Conservation (phyloP, 352 stramenopile genomes). For the Pythium vanterpoolii region DNA sequence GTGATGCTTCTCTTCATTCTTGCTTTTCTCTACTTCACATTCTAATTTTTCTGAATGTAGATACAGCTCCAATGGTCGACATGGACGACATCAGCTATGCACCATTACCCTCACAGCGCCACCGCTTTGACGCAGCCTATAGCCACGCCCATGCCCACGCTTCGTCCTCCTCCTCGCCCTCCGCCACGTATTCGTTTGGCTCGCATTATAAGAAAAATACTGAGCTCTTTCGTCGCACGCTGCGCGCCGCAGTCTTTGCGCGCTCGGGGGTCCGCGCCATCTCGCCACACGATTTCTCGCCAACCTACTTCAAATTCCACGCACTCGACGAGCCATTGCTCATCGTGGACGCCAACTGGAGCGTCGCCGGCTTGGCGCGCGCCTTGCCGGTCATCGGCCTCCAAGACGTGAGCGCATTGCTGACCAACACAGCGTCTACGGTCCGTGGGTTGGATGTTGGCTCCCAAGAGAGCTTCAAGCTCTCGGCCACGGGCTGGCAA, state of each 20-base stretch:
- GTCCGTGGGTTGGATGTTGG: conserved; percentile 37
- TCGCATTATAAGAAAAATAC: conserved; percentile 46
- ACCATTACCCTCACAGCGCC: conserved; percentile 42
- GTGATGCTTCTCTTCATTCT: conserved; percentile 15
- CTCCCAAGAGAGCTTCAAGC: conserved; percentile 33
- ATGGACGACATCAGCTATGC: conserved; percentile 35
- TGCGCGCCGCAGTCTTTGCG: conserved; percentile 45
- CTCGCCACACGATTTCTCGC: conserved; percentile 24
- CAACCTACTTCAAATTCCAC: conserved; percentile 39
- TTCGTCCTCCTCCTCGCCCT: conserved; percentile 1
- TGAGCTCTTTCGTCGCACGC: conserved; percentile 42
- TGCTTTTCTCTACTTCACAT: conserved; percentile 1
- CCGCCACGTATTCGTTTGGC: conserved; percentile 21
- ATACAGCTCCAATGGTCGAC: conserved; percentile 17
- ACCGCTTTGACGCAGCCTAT: conserved; percentile 22
- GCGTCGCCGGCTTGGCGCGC: conserved; percentile 24
- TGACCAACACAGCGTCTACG: conserved; percentile 30
- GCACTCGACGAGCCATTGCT: conserved; percentile 48
- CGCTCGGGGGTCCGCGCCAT: conserved; percentile 46
- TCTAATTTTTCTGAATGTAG: background rate
- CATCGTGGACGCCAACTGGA: conserved; percentile 34
- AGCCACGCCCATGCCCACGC: conserved; percentile 13
- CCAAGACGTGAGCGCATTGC: conserved; percentile 29
- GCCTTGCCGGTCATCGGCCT: conserved; percentile 35
- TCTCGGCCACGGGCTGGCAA: conserved; percentile 33